Evolutionary conservation across 148 eudicot genomes (phyloP), one percentile per base, ranked within the genome.

Genomic region (Arctostaphylos glauca): DNA sequence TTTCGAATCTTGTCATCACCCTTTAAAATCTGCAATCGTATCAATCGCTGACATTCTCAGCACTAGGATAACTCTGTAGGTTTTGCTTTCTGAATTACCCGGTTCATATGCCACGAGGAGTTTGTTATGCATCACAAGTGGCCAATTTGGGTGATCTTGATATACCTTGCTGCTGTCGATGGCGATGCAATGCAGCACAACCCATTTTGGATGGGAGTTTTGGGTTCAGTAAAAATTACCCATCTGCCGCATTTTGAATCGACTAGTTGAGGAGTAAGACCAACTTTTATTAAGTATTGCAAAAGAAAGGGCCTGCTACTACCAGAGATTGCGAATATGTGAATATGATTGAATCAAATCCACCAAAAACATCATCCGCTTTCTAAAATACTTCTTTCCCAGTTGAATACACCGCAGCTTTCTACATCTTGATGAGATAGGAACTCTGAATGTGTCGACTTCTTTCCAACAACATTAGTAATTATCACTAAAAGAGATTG

Each of bases 341-440:
- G 10, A 16, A 75, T 7, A 5, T 60, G 23, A 53, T 55, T 13
- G 12, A 81, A 85, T 38, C 16, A 44, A 67, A 48, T 44, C 31
- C 43, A 41, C 16, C 58, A 67, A 54, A 66, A 48, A 12, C 49
- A 83, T 88, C 67, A 86, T 68, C 84, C 15, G 25, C 81, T 47
- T 49, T 67, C 83, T 74, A 91, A 67, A 31, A 86, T 77, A 84
- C 84, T 88, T 84, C 89, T 91, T 83, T 93, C 93, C 97, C 97
- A 91, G 66, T 90, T 78, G 83, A 87, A 89, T 49, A 90, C 80
- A 48, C 87, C 92, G 44, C 83, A 89, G 19, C 89, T 84, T 78
- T 89, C 91, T 74, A 90, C 54, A 55, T 93, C 96, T 74, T 86
- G 53, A 46, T 44, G 86, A 6, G 91, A 82, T 48, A 90, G 60